phyloP scores from a whole-genome alignment of 75 land plant genomes.

The Cunninghamia lanceolata region DNA sequence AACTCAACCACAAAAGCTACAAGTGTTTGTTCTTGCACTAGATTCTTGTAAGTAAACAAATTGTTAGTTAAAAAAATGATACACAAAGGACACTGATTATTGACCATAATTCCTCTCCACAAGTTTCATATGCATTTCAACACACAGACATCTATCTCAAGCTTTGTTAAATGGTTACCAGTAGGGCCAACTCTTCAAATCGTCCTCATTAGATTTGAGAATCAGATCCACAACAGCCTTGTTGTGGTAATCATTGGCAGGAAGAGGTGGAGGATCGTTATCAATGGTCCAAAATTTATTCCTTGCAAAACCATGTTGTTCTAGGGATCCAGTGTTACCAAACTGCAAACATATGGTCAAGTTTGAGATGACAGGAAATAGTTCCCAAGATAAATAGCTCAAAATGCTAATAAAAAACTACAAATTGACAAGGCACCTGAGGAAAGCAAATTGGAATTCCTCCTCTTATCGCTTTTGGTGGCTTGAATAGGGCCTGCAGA shows the following conservation, averaged over 20 bases:
- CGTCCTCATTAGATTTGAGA: conserved; percentile 39
- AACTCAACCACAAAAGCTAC: background rate
- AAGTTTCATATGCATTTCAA: background rate
- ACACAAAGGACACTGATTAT: background rate
- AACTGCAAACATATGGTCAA: conserved; percentile 31
- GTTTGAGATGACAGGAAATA: background rate
- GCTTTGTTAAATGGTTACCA: conserved; percentile 16
- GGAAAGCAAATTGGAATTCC: conserved; percentile 75
- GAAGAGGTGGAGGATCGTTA: conserved; percentile 45
- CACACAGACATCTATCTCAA: background rate
- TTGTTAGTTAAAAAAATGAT: background rate
- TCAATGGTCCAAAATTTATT: conserved; percentile 56
- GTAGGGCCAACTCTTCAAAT: conserved; percentile 53
- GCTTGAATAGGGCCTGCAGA: conserved; percentile 58
- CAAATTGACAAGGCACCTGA: conserved; percentile 24
- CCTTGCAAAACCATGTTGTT: conserved; percentile 73
- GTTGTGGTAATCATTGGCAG: conserved; percentile 11
- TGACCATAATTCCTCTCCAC: background rate
- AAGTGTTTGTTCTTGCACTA: background rate
- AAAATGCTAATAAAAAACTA: background rate
- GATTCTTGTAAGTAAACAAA: background rate
- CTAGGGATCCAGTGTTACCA: conserved; percentile 47
- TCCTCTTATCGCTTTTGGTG: conserved; percentile 69
- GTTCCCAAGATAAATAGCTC: background rate
- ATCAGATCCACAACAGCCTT: conserved; percentile 33